Evolutionary conservation across 441 rosid genomes (phyloP).

Genomic region (Gossypium laxum): DNA sequence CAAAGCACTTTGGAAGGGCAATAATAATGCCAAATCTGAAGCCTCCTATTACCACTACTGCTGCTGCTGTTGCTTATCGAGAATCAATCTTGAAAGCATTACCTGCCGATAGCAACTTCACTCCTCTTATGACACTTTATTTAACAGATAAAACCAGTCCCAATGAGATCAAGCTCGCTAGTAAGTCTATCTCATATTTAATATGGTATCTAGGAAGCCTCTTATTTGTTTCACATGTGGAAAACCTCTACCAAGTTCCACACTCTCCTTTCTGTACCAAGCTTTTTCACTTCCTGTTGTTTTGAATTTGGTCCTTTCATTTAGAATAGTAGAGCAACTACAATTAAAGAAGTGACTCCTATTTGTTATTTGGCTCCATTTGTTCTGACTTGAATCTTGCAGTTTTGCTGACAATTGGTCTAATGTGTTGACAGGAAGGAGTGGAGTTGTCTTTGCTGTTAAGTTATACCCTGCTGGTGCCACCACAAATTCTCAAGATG

Average conservation of each 20-base stretch:
- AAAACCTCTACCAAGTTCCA: background rate
- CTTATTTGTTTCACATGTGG: background rate
- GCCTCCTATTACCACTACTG: constrained; percentile 69
- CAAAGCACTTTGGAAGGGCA: constrained; percentile 60
- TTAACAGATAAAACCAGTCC: constrained; percentile 67
- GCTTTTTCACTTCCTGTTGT: background rate
- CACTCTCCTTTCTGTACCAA: background rate
- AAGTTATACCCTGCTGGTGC: constrained; percentile 97
- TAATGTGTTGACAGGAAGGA: constrained; percentile 39
- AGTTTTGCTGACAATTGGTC: background rate
- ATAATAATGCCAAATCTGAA: constrained; percentile 85
- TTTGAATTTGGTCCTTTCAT: background rate
- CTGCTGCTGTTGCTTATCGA: constrained; percentile 50
- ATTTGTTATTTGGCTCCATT: background rate
- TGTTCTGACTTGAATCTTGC: background rate
- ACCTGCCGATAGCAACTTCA: constrained; percentile 43
- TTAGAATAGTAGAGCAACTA: background rate
- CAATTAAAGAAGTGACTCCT: background rate
- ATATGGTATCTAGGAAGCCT: background rate
- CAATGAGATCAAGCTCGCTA: constrained; percentile 67
- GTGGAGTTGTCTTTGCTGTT: constrained; percentile 76
- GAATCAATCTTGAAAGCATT: constrained; percentile 53
- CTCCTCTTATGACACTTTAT: constrained; percentile 78
- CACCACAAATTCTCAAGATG: constrained; percentile 88
- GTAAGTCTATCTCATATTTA: constrained; percentile 26